Conservation (phyloP, 805 yeast species). For the Candida stauntonica region DNA sequence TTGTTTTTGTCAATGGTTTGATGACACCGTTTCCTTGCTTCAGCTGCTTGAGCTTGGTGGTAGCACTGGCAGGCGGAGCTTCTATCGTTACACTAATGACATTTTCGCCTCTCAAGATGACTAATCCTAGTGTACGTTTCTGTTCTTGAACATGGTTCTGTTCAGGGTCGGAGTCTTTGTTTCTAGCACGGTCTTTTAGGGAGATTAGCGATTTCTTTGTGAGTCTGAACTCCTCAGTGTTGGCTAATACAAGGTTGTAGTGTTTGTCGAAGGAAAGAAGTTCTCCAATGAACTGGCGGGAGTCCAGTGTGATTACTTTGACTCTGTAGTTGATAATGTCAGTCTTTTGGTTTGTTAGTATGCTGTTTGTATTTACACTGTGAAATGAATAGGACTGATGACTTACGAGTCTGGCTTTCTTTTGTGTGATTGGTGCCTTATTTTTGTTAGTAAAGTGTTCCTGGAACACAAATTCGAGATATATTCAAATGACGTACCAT, state of each 20-base stretch:
- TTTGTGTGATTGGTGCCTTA: slow-evolving; percentile 29
- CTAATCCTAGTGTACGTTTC: slow-evolving; percentile 73
- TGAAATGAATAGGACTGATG: background rate
- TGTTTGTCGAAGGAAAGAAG: slow-evolving; percentile 85
- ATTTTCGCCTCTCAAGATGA: slow-evolving; percentile 84
- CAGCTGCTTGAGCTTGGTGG: slow-evolving; percentile 22
- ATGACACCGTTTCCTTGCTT: slow-evolving; percentile 29
- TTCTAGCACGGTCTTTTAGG: slow-evolving; percentile 31
- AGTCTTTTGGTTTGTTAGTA: slow-evolving; percentile 27
- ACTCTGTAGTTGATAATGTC: slow-evolving; percentile 73
- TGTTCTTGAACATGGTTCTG: slow-evolving; percentile 47
- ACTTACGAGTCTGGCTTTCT: slow-evolving; percentile 42
- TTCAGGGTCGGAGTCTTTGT: slow-evolving; percentile 31
- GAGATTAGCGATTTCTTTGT: slow-evolving; percentile 52
- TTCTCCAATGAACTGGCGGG: slow-evolving; percentile 72
- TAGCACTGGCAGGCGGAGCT: slow-evolving; percentile 25
- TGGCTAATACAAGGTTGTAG: slow-evolving; percentile 80
- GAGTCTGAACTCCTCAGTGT: slow-evolving; percentile 77
- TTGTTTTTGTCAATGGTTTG: slow-evolving; percentile 21
- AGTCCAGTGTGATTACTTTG: slow-evolving; percentile 71
- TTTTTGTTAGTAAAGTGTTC: slow-evolving; percentile 1
- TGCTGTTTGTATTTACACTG: background rate
- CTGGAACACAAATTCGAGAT: too few species aligned
- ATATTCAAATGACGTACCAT: too few species aligned
- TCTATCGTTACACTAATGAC: slow-evolving; percentile 50